Evolutionary conservation across 768 basidiomycete species (phyloP).

Genomic region (Russula sp.): DNA sequence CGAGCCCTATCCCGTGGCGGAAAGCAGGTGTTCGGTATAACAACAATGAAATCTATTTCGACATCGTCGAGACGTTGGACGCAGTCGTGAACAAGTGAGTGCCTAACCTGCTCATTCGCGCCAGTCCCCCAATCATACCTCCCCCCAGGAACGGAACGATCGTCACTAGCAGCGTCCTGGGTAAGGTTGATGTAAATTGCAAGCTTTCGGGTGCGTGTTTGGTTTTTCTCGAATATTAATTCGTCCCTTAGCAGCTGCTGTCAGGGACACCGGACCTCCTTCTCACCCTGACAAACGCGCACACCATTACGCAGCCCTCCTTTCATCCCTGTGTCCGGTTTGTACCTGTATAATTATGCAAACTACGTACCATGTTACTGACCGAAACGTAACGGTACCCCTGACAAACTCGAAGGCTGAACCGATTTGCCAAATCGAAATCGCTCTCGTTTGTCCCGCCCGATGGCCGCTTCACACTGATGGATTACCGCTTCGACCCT

Average conservation of each 20-base stretch:
- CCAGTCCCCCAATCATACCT: neutral
- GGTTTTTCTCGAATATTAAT: neutral
- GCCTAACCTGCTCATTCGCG: neutral
- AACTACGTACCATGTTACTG: neutral
- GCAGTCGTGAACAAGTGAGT: conserved; percentile 75
- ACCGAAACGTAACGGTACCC: neutral
- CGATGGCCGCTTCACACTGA: conserved; percentile 81
- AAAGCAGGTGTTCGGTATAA: conserved; percentile 78
- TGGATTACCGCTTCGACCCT: conserved; percentile 73
- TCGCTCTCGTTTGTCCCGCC: conserved; percentile 89
- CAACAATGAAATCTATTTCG: conserved; percentile 92
- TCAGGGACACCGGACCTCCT: conserved; percentile 86
- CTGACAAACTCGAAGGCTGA: conserved; percentile 50
- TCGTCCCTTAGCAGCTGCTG: neutral
- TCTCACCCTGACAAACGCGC: conserved; percentile 58
- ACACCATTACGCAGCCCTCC: conserved; percentile 53
- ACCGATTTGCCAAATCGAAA: conserved; percentile 74
- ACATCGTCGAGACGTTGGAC: conserved; percentile 77
- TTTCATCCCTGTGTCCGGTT: conserved; percentile 95
- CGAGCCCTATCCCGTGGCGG: conserved; percentile 93
- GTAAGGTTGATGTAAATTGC: conserved; percentile 73
- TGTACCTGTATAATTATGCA: conserved; percentile 30
- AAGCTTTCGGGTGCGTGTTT: conserved; percentile 63
- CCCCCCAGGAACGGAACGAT: conserved; percentile 61
- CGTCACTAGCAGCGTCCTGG: conserved; percentile 65